These are phyloP conservation scores for Solioccasus polychromus DNA, from an alignment of 768 basidiomycete species.

Conservation along the genomic window DNA sequence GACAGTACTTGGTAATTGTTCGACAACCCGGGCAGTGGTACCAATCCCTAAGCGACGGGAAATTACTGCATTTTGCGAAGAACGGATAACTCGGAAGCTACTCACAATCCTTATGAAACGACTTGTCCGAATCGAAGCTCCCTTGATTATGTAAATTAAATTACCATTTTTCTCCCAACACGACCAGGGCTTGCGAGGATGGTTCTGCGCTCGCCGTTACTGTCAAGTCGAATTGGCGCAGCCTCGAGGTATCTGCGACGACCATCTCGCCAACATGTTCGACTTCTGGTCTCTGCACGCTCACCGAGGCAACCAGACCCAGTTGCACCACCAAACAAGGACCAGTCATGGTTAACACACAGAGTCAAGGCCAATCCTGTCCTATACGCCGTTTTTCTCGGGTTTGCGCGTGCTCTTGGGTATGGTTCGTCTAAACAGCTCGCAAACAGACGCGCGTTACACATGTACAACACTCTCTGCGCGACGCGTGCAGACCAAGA, in stretches of 20 bases:
- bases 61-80: no score
- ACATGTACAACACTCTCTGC: slow-evolving; percentile 57
- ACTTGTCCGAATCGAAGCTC: no score
- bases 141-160: no score
- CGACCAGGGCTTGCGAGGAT: no score
- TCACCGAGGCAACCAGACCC: slow-evolving; percentile 8
- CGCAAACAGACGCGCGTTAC: slow-evolving; percentile 56
- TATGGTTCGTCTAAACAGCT: slow-evolving; percentile 61
- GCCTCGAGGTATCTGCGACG: slow-evolving; percentile 6
- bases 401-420: slow-evolving; percentile 50
- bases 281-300: slow-evolving; percentile 11
- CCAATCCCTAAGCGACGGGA: no score
- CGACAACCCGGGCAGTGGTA: no score
- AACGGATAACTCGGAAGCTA: no score
- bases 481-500: slow-evolving; percentile 58
- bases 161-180: no score
- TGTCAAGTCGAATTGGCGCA: slow-evolving; percentile 7
- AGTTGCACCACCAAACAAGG: slow-evolving; percentile 6
- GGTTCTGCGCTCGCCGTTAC: slow-evolving; percentile 11
- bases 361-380: slow-evolving; percentile 49
- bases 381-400: slow-evolving; percentile 44
- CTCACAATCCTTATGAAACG: no score
- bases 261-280: slow-evolving; percentile 9
- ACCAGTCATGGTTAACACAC: slow-evolving; percentile 55
- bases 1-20: no score